These are phyloP conservation scores for Coelastrella sp. DNA, from an alignment of 139 green algal species.

Conservation along the genomic window DNA sequence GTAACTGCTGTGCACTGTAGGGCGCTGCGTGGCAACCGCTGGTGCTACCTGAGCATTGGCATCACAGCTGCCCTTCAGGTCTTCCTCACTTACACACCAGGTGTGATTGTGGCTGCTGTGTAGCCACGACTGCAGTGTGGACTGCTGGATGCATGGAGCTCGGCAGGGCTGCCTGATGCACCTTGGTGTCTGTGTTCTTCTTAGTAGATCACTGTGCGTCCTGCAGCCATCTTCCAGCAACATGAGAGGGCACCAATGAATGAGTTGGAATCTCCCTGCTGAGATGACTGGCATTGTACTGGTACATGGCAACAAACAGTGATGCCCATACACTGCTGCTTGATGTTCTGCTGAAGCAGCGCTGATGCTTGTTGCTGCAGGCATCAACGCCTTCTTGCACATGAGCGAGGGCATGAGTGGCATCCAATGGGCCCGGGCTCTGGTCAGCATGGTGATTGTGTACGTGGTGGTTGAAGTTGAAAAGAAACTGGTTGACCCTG, in stretches of 20 bases:
- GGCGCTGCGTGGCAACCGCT: constrained; percentile 24
- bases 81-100: constrained; percentile 44
- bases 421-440: constrained; percentile 34
- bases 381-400: constrained; percentile 30
- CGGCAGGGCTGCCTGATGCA: too few species aligned
- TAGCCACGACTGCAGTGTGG: not conserved
- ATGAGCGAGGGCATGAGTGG: constrained; percentile 41
- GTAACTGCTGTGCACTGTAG: not conserved
- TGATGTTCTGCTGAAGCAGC: too few species aligned
- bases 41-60: constrained; percentile 22
- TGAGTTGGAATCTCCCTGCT: too few species aligned
- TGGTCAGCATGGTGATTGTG: constrained; percentile 40
- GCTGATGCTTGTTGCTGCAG: not conserved
- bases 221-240: too few species aligned
- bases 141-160: too few species aligned
- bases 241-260: too few species aligned
- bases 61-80: constrained; percentile 45
- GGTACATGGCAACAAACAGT: too few species aligned
- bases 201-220: too few species aligned
- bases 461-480: constrained; percentile 42
- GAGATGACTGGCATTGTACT: too few species aligned
- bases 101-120: not conserved
- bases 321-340: too few species aligned
- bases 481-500: constrained; percentile 31
- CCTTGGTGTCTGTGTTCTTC: too few species aligned